phyloP scores from a whole-genome alignment of 148 eudicot species.

The Pouteria glomerata region DNA sequence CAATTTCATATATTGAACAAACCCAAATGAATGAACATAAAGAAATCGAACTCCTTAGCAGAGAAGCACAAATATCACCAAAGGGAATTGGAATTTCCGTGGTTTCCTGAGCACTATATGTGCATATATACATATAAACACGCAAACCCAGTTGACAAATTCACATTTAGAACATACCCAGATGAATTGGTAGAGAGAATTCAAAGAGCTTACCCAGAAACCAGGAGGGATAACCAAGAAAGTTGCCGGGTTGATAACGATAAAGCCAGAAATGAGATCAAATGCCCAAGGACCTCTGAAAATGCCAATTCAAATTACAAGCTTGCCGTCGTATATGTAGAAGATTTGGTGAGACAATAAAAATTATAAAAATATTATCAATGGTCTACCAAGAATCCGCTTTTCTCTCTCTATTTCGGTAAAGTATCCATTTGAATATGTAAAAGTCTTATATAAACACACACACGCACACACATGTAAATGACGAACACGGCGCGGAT shows the following conservation, averaged over 20 bases:
- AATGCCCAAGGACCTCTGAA: not conserved
- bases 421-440: not conserved
- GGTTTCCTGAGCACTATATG: not conserved
- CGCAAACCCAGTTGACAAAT: not conserved
- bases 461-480: not conserved
- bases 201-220: slow-evolving; percentile 6
- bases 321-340: slow-evolving; percentile 1
- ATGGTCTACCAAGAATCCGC: not conserved
- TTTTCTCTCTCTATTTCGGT: not conserved
- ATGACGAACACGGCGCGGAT: not conserved
- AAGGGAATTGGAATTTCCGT: not conserved
- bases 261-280: not conserved
- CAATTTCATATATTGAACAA: not conserved
- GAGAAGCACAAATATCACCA: too few species aligned
- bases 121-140: not conserved
- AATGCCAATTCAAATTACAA: not conserved
- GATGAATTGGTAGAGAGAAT: not conserved
- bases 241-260: not conserved
- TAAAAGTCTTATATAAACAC: too few species aligned
- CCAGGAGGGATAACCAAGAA: not conserved
- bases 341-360: too few species aligned
- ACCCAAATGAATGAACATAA: not conserved
- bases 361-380: too few species aligned
- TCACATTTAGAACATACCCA: not conserved
- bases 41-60: not conserved